phyloP scores from a whole-genome alignment of 2,329 filamentous ascomycete genomes.

The Fusarium sp. region DNA sequence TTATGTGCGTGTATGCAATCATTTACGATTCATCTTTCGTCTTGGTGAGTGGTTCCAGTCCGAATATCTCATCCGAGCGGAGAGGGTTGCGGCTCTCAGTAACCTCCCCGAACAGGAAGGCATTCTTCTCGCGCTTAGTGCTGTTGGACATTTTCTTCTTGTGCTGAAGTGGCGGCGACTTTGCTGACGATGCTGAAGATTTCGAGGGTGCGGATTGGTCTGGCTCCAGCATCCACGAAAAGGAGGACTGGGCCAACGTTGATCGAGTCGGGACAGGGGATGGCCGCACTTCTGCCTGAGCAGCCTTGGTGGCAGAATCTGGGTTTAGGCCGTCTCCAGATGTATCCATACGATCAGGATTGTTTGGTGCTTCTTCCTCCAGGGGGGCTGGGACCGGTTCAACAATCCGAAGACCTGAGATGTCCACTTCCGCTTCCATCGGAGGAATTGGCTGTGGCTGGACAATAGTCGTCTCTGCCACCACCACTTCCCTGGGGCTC shows the following conservation, averaged over 20 bases:
- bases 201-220: constrained; percentile 52
- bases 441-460: constrained; percentile 28
- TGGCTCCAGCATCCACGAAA: constrained; percentile 82
- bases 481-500: constrained; percentile 16
- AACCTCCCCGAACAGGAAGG: constrained; percentile 70
- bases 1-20: neutral
- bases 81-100: constrained; percentile 52
- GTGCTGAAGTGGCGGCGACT: constrained; percentile 50
- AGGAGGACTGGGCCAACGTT: constrained; percentile 78
- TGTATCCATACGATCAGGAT: constrained; percentile 32
- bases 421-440: constrained; percentile 18
- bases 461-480: constrained; percentile 21
- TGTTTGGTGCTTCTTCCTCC: constrained; percentile 15
- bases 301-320: neutral
- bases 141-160: constrained; percentile 58
- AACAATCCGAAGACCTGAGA: constrained; percentile 35
- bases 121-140: constrained; percentile 65
- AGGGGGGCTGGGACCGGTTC: constrained; percentile 11
- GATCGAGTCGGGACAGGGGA: constrained; percentile 69
- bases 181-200: constrained; percentile 37
- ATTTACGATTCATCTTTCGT: constrained; percentile 34
- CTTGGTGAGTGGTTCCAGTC: constrained; percentile 61
- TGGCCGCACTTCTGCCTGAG: constrained; percentile 30
- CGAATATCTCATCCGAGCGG: constrained; percentile 65
- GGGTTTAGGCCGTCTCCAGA: constrained; percentile 28